Percentiles rank a stretch among this genome's conserved stretches.
Evolutionary conservation across 169 alveolate genomes (phyloP).

Genomic region (Cryptosporidium andersoni): DNA sequence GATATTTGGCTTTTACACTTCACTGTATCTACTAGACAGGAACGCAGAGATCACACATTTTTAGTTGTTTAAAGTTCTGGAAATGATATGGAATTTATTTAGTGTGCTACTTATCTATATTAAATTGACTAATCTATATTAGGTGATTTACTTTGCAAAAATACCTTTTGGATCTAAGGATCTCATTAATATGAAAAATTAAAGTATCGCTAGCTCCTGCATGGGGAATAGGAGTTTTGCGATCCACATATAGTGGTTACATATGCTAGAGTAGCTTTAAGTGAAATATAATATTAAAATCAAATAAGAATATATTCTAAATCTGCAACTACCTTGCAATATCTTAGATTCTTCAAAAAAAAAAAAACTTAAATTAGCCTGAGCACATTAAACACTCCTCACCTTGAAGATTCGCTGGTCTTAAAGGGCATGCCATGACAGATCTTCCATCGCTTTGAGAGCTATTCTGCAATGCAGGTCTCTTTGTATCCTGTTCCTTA

Average conservation of each 20-base stretch:
- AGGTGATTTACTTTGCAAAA: too few relatives aligned
- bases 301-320: background rate
- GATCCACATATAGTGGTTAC: background rate
- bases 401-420: conserved; percentile 48
- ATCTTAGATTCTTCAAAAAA: background rate
- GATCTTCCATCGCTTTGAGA: background rate
- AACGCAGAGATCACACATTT: too few relatives aligned
- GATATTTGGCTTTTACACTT: too few relatives aligned
- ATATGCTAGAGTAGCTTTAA: background rate
- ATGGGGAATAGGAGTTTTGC: conserved; percentile 10
- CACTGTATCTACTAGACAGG: too few relatives aligned
- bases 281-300: background rate
- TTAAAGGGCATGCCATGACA: conserved; percentile 34
- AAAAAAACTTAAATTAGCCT: conserved; percentile 1
- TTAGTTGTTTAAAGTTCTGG: too few relatives aligned
- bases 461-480: background rate
- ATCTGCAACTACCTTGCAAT: background rate
- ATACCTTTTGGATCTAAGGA: too few relatives aligned
- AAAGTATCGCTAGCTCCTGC: background rate
- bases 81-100: too few relatives aligned
- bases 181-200: background rate
- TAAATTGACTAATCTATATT: too few relatives aligned
- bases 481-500: background rate
- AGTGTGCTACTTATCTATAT: too few relatives aligned
- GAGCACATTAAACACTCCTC: conserved; percentile 69